Evolutionary conservation across 176 grass and related monocot species (phyloP).

Genomic region (Olyra latifolia): DNA sequence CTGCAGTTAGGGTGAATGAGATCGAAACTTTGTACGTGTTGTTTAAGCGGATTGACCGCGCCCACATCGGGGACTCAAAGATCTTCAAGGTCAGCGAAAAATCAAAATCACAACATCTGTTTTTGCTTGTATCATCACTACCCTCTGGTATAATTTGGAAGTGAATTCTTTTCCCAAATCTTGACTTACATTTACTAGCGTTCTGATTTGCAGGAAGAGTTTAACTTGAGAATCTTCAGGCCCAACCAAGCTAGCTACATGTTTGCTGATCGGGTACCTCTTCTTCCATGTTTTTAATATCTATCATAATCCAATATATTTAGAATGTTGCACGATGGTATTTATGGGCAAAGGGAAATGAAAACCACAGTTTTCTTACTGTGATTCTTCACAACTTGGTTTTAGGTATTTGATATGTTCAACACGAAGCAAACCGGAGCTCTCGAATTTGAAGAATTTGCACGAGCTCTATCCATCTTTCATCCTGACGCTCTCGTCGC

Average conservation of each 20-base stretch:
- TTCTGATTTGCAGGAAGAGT: conserved; percentile 46
- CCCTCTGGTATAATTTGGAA: too few species aligned
- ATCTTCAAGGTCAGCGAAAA: conserved; percentile 41
- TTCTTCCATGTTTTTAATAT: too few species aligned
- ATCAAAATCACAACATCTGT: too few species aligned
- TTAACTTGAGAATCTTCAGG: conserved; percentile 51
- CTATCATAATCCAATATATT: too few species aligned
- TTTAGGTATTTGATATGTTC: conserved; percentile 63
- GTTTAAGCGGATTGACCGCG: conserved; percentile 58
- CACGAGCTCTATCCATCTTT: conserved; percentile 50
- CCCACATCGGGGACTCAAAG: conserved; percentile 43
- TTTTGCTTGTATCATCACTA: too few species aligned
- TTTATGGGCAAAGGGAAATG: background rate
- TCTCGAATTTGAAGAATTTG: conserved; percentile 62
- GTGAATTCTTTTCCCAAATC: too few species aligned
- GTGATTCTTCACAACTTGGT: background rate
- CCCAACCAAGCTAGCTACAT: conserved; percentile 35
- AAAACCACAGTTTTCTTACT: too few species aligned
- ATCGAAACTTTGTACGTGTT: conserved; percentile 64
- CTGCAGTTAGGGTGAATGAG: conserved; percentile 59
- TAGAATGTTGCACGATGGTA: background rate
- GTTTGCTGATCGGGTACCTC: conserved; percentile 53
- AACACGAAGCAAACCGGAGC: conserved; percentile 35
- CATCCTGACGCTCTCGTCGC: conserved; percentile 47
- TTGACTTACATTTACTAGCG: background rate